These are phyloP conservation scores for Microcyclospora tardicrescens DNA, from an alignment of 2,329 filamentous ascomycete species.

Conservation along the genomic window DNA sequence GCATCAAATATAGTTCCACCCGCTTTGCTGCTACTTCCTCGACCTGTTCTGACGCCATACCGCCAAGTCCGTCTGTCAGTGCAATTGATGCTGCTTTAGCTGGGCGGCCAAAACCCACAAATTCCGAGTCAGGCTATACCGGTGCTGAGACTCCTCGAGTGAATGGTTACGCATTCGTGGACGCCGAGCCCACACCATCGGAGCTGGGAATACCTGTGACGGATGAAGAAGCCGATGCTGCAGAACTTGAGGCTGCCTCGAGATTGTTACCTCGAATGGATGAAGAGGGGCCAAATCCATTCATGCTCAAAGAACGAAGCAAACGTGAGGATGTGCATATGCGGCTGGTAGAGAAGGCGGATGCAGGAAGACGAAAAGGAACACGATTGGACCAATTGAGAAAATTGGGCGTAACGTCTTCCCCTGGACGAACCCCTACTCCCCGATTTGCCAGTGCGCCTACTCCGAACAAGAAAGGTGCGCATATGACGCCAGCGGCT, in stretches of 20 bases:
- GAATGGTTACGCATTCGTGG: constrained; percentile 89
- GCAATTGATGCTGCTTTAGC: constrained; percentile 74
- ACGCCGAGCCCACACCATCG: constrained; percentile 53
- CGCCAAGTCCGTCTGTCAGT: constrained; percentile 71
- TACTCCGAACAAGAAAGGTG: constrained; percentile 34
- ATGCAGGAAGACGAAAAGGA: constrained; percentile 56
- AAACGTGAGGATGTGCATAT: constrained; percentile 71
- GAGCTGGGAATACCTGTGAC: constrained; percentile 39
- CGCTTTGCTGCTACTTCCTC: constrained; percentile 40
- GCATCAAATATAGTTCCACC: constrained; percentile 73
- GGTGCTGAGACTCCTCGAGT: constrained; percentile 76
- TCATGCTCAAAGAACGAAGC: constrained; percentile 62
- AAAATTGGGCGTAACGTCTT: constrained; percentile 23
- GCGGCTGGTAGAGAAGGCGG: constrained; percentile 71
- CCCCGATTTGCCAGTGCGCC: constrained; percentile 51
- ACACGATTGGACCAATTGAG: constrained; percentile 20
- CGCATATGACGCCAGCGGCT: constrained; percentile 57
- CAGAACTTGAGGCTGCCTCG: constrained; percentile 25
- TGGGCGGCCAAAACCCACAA: constrained; percentile 50
- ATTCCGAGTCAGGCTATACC: constrained; percentile 46
- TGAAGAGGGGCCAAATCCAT: constrained; percentile 56
- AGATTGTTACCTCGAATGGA: constrained; percentile 34
- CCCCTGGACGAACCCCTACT: constrained; percentile 43
- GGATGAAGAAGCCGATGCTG: constrained; percentile 21
- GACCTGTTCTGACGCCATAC: constrained; percentile 28